These are phyloP conservation scores for Aspergillus panamensis DNA, from an alignment of 495 filamentous ascomycete genomes.

Conservation along the genomic window DNA sequence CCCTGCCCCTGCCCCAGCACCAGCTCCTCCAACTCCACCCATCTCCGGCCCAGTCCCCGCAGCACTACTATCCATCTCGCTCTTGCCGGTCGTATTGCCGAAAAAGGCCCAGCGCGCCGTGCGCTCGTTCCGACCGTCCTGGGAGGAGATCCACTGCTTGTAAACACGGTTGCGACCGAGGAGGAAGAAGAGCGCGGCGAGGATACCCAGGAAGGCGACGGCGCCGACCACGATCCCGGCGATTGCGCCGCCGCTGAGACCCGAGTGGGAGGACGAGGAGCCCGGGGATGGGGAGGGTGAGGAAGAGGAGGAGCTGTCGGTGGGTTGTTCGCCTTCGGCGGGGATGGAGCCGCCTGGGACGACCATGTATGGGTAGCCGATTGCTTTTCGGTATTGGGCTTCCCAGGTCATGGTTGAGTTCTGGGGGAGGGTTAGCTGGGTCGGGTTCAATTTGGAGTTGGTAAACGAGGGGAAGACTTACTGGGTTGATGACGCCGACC, in stretches of 20 bases:
- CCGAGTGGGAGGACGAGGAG: not conserved
- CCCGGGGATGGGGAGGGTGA: slow-evolving; percentile 3
- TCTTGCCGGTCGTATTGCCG: slow-evolving; percentile 14
- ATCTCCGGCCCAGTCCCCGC: not conserved
- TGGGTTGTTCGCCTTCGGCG: slow-evolving; percentile 30
- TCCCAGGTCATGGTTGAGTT: slow-evolving; percentile 33
- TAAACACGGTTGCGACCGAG: slow-evolving; percentile 40
- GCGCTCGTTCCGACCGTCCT: slow-evolving; percentile 32
- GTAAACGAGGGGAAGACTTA: slow-evolving; percentile 8
- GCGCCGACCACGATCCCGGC: slow-evolving; percentile 37
- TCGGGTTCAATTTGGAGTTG: not conserved
- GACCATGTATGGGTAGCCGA: slow-evolving; percentile 36
- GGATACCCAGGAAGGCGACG: slow-evolving; percentile 31
- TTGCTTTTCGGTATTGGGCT: slow-evolving; percentile 32
- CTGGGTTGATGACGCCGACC: slow-evolving; percentile 44
- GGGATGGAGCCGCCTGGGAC: slow-evolving; percentile 39
- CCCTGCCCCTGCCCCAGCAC: not conserved
- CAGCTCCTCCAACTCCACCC: not conserved
- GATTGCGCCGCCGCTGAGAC: slow-evolving; percentile 35
- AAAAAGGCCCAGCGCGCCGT: slow-evolving; percentile 35
- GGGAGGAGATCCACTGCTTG: slow-evolving; percentile 35
- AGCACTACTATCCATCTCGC: slow-evolving; percentile 11
- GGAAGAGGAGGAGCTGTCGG: slow-evolving; percentile 8
- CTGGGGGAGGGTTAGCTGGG: slow-evolving; percentile 15
- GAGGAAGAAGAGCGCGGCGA: slow-evolving; percentile 38